Evolutionary conservation across 345 rosid genomes (phyloP).

Genomic region (Melaleuca quinquenervia): DNA sequence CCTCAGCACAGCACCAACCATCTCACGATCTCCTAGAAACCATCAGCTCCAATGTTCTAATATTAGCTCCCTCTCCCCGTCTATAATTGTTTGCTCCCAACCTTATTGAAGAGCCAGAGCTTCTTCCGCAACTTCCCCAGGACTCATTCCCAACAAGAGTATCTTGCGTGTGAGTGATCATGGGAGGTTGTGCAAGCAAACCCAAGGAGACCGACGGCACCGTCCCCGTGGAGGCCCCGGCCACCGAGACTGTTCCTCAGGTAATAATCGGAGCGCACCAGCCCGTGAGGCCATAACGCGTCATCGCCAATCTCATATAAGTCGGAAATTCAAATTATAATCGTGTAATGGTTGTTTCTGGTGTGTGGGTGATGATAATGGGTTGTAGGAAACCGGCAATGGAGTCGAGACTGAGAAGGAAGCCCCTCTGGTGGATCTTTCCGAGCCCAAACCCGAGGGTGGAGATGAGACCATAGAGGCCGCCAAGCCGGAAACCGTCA

Average conservation of each 20-base stretch:
- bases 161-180: neutral
- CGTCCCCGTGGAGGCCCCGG: neutral
- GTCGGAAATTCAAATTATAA: neutral
- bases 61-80: neutral
- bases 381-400: neutral
- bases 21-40: neutral
- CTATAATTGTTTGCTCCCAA: neutral
- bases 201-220: neutral
- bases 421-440: slow-evolving; percentile 5
- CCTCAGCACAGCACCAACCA: neutral
- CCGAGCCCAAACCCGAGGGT: neutral
- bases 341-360: neutral
- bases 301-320: neutral
- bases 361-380: neutral
- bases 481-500: neutral
- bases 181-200: slow-evolving; percentile 10
- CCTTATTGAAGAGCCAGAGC: neutral
- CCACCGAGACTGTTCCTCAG: neutral
- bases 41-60: neutral
- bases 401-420: slow-evolving; percentile 1
- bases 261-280: neutral
- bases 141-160: neutral
- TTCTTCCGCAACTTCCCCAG: neutral
- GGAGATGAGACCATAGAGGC: neutral
- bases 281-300: no score